Percentiles rank a stretch among this genome's conserved stretches.
phyloP scores from a whole-genome alignment of 2,329 filamentous ascomycete genomes.

The Ceratocystis albifundus region DNA sequence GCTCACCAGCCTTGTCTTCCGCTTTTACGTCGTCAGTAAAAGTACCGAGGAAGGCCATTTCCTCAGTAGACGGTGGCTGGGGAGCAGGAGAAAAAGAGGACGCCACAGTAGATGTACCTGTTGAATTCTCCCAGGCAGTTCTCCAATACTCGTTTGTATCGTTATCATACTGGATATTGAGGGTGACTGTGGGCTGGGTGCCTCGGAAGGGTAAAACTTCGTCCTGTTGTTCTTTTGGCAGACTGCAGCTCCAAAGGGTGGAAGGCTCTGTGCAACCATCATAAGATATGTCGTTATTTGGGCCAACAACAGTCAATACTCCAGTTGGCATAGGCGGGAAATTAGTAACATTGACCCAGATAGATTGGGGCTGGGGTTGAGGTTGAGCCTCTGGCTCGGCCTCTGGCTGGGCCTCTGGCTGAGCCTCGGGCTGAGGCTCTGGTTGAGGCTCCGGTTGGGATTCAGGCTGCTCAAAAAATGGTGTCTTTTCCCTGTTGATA shows the following conservation, averaged over 20 bases:
- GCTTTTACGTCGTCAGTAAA: conserved; percentile 64
- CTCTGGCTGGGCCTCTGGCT: not conserved
- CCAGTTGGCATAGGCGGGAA: conserved; percentile 83
- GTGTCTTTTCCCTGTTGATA: conserved; percentile 25
- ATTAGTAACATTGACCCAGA: conserved; percentile 74
- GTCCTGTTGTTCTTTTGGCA: conserved; percentile 66
- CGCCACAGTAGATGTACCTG: not conserved
- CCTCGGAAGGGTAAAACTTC: conserved; percentile 51
- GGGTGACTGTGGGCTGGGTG: conserved; percentile 64
- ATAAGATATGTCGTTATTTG: conserved; percentile 52
- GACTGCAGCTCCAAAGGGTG: conserved; percentile 73
- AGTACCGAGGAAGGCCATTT: conserved; percentile 73
- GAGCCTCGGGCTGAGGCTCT: not conserved
- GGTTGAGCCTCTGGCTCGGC: not conserved
- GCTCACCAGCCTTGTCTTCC: conserved; percentile 64
- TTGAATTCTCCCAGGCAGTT: conserved; percentile 28
- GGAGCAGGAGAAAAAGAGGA: conserved; percentile 37
- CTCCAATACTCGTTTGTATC: conserved; percentile 40
- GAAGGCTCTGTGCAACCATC: conserved; percentile 59
- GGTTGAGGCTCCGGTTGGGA: not conserved
- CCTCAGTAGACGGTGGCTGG: conserved; percentile 47
- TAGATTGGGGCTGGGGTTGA: conserved; percentile 29
- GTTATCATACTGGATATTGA: conserved; percentile 67
- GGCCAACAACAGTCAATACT: conserved; percentile 63
- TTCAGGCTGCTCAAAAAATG: not conserved